Conservation (phyloP, 352 stramenopile genomes). For the Phytophthora tentaculata region DNA sequence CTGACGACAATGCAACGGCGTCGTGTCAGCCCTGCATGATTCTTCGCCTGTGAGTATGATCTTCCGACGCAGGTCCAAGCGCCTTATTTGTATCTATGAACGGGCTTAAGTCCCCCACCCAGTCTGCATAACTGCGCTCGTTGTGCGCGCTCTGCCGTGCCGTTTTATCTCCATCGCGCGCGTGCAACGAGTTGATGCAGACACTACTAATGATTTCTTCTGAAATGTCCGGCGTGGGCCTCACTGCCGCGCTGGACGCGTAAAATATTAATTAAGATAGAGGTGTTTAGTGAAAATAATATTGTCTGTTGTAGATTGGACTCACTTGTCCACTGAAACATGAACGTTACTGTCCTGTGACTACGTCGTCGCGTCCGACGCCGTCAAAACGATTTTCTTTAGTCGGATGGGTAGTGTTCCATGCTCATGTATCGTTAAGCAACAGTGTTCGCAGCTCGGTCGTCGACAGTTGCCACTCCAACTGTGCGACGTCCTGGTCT, state of each 20-base stretch:
- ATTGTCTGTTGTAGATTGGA: slow-evolving; percentile 26
- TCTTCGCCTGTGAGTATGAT: slow-evolving; percentile 30
- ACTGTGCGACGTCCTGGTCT: slow-evolving; percentile 54
- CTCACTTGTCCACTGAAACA: not conserved
- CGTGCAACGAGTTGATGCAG: slow-evolving; percentile 33
- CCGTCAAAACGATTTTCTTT: not conserved
- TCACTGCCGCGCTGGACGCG: slow-evolving; percentile 9
- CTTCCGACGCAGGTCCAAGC: slow-evolving; percentile 6
- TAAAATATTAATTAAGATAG: slow-evolving; percentile 27
- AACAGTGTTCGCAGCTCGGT: slow-evolving; percentile 37
- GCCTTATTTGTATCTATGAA: slow-evolving; percentile 27
- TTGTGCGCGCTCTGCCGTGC: slow-evolving; percentile 19
- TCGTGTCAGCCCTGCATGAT: slow-evolving; percentile 29
- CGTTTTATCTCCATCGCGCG: slow-evolving; percentile 16
- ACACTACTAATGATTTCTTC: slow-evolving; percentile 34
- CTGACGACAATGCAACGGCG: slow-evolving; percentile 13
- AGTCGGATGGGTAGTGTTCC: not conserved
- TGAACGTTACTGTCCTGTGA: not conserved
- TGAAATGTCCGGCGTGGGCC: slow-evolving; percentile 14
- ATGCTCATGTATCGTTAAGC: slow-evolving; percentile 10
- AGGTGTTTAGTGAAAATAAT: slow-evolving; percentile 20
- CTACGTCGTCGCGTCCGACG: not conserved
- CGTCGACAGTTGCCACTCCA: slow-evolving; percentile 44
- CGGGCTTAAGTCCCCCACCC: slow-evolving; percentile 6
- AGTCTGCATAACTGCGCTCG: slow-evolving; percentile 32